A percentile compares a stretch with the other conserved stretches of the same genome.
Conservation (phyloP, 2,329 filamentous ascomycete species). For the Westerdykella aurantiaca region DNA sequence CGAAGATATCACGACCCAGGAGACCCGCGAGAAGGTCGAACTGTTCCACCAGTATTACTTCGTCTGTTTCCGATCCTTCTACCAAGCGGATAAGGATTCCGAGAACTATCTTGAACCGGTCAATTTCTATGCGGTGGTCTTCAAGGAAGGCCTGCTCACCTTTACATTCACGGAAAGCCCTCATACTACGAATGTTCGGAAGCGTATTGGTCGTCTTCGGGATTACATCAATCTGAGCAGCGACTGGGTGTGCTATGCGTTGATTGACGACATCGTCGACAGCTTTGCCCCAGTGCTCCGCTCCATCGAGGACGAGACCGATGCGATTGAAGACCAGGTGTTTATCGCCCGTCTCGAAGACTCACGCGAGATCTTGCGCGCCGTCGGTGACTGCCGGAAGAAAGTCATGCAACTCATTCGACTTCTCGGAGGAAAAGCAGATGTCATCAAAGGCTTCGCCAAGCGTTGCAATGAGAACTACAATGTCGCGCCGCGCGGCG, state of each 20-base stretch:
- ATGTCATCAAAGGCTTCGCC: slow-evolving; percentile 94
- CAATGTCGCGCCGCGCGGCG: slow-evolving; percentile 87
- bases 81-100: slow-evolving; percentile 69
- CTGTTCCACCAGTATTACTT: slow-evolving; percentile 98
- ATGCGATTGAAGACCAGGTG: slow-evolving; percentile 90
- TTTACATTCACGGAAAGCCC: slow-evolving; percentile 88
- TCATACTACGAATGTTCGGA: slow-evolving; percentile 82
- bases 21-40: slow-evolving; percentile 97
- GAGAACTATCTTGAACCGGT: slow-evolving; percentile 86
- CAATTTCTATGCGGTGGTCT: slow-evolving; percentile 95
- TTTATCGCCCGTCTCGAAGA: slow-evolving; percentile 89
- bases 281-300: slow-evolving; percentile 86
- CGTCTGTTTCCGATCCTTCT: slow-evolving; percentile 93
- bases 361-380: slow-evolving; percentile 77
- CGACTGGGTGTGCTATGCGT: slow-evolving; percentile 98
- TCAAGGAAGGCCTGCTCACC: slow-evolving; percentile 88
- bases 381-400: slow-evolving; percentile 86
- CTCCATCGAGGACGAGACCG: slow-evolving; percentile 80
- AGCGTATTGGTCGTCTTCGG: slow-evolving; percentile 84
- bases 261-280: slow-evolving; percentile 98
- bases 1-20: slow-evolving; percentile 92
- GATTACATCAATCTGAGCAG: slow-evolving; percentile 92
- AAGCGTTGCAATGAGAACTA: slow-evolving; percentile 99
- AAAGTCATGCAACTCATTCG: slow-evolving; percentile 92
- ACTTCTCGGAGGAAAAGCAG: slow-evolving; percentile 92